A percentile compares a stretch with the other conserved stretches of the same genome.
Evolutionary conservation across 2,329 filamentous ascomycete species (phyloP).

Genomic region (Metarhizium guizhouense): DNA sequence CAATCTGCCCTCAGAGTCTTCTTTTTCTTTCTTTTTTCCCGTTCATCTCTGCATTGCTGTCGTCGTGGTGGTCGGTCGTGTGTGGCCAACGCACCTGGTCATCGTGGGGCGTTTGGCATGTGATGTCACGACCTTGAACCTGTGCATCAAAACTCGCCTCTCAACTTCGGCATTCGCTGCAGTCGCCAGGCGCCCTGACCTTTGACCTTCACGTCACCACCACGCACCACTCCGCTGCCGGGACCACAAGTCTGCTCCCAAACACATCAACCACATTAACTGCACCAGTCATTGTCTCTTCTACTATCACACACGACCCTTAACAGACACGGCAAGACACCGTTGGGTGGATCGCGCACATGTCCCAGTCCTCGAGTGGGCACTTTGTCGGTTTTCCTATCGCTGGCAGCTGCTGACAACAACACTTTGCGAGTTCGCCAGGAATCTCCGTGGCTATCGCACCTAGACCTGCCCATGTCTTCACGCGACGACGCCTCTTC

Average conservation of each 20-base stretch:
- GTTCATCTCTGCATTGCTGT: too few relatives aligned
- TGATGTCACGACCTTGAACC: conserved; percentile 2
- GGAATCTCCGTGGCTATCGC: conserved; percentile 43
- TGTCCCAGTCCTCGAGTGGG: not conserved
- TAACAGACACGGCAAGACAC: too few relatives aligned
- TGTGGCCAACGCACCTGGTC: not conserved
- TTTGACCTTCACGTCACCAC: not conserved
- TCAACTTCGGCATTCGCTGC: not conserved
- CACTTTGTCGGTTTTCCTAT: not conserved
- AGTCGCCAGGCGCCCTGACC: not conserved
- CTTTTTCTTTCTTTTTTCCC: not conserved
- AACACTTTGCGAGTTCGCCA: conserved; percentile 7
- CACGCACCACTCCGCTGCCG: not conserved
- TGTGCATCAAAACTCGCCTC: not conserved
- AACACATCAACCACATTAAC: not conserved
- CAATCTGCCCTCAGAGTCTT: not conserved
- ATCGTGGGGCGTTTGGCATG: conserved; percentile 3
- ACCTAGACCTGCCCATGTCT: conserved; percentile 30
- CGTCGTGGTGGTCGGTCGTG: too few relatives aligned
- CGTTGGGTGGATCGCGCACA: not conserved
- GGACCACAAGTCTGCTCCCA: not conserved
- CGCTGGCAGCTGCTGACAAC: conserved; percentile 9
- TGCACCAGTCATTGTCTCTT: too few relatives aligned
- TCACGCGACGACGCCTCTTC: conserved; percentile 26
- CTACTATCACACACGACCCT: too few relatives aligned